Evolutionary conservation across 257 asterid species (phyloP), one percentile per base, ranked within the genome.

Genomic region (Nicotiana obtusifolia): DNA sequence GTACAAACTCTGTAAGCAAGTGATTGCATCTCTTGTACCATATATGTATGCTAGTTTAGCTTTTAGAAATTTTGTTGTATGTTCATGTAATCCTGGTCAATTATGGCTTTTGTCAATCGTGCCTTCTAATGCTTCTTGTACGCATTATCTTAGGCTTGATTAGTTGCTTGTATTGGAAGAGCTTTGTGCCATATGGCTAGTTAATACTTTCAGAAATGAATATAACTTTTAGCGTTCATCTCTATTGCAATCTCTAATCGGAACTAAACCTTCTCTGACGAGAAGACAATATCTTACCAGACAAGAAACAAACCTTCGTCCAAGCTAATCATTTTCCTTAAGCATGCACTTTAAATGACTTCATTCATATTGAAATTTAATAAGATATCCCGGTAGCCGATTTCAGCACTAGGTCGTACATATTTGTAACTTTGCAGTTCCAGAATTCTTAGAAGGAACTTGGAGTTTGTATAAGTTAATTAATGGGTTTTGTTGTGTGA

Each of bases 21-120:
- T 67, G 68, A 83, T 80, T 83, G 49, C 56, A 26, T 85, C 81
- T 57, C 81, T 86, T 83, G 88, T 90, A 87, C 81, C 84, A 76
- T 84, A 73, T 80, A 79, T 81, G 85, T 77, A 81, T 69, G 83
- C 56, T 53, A 54, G 56, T 84, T 86, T 83, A 81, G 86, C 79
- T 80, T 80, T 65, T 66, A 77, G 57, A 56, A 24, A 37, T 57
- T 85, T 82, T 78, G 80, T 69, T 73, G 41, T 13, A 14, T 41
- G 59, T 69, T 41, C 7, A 24, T 73, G 37, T 14, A 73, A 73
- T 47, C 4, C 61, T 73, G 61, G 78, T 71, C 60, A 20, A 15
- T 47, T 73, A 24, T 73, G 61, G 61, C 41, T 61, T 47, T 73
- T 44, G 57, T 8, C 79, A 47, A 75, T 24, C 0, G 9, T 7